Base-by-base conservation (phyloP, 352 stramenopile species). In the Plasmopara muralis region DNA sequence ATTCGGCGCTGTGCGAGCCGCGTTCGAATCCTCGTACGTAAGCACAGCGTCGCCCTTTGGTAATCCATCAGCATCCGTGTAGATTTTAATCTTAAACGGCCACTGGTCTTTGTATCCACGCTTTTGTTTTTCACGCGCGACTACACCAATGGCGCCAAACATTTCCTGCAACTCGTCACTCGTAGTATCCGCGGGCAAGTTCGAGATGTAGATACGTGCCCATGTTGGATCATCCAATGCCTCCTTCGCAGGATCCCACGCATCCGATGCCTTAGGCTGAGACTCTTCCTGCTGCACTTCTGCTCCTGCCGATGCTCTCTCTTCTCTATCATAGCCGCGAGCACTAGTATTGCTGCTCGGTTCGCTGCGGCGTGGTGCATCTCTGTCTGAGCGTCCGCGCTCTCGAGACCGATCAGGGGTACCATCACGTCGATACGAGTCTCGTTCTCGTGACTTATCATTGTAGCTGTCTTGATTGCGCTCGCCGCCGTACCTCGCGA, bases 21-120 rank as follows among this genome's bases (percentile, higher is more conserved):
- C 84, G 48, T 91, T 95, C 25, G 81, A 50, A 51, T 95, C 84
- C 66, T 95, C 84, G 49, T 83, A 95, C 42, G 79, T 92, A 29
- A 95, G 65, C 37, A 92, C 80, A 5, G 84, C 84, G 46, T 95
- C 84, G 35, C 84, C 84, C 69, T 95, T 95, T 40, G 69, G 62
- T 37, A 77, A 49, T 9, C 82, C 82, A 48, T 64, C 66, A 10
- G 84, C 65, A 48, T 93, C 83, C 54, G 78, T 79, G 62, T 95
- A 95, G 29, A 95, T 74, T 59, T 90, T 95, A 64, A 95, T 93
- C 71, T 95, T 95, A 63, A 84, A 95, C 31, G 84, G 84, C 82
- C 84, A 95, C 54, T 95, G 80, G 55, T 95, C 81, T 55, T 91
- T 91, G 66, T 83, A 93, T 1, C 82, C 84, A 40, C 84, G 77